Evolutionary conservation across 1,139 yeast genomes (phyloP).

Genomic region (Candida freyschussii): DNA sequence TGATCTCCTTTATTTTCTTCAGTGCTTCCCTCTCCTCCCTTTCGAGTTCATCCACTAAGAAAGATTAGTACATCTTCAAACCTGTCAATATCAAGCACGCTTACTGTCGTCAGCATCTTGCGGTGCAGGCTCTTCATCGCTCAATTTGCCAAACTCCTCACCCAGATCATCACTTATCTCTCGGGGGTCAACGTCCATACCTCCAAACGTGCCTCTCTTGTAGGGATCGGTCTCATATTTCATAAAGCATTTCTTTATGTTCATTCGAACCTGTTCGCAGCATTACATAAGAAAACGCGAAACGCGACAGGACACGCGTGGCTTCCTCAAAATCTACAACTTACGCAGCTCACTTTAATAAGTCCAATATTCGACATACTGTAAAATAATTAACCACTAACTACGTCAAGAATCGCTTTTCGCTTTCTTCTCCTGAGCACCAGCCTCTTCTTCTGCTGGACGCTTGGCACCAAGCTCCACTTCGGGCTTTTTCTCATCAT

Average conservation of each 20-base stretch:
- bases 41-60: conserved; percentile 1
- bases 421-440: conserved; percentile 24
- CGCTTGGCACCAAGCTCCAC: conserved; percentile 16
- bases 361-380: too few relatives aligned
- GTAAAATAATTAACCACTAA: too few relatives aligned
- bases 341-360: too few relatives aligned
- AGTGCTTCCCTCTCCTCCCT: conserved; percentile 4
- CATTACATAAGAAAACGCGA: not conserved
- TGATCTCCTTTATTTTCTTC: conserved; percentile 3
- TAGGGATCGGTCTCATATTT: too few relatives aligned
- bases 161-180: conserved; percentile 3
- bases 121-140: conserved; percentile 2
- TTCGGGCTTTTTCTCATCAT: not conserved
- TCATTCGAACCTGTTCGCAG: not conserved
- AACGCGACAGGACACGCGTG: too few relatives aligned
- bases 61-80: not conserved
- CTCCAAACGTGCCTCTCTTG: too few relatives aligned
- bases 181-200: conserved; percentile 2
- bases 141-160: conserved; percentile 3
- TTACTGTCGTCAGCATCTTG: conserved; percentile 1
- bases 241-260: too few relatives aligned
- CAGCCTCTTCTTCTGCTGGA: conserved; percentile 20
- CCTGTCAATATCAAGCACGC: not conserved
- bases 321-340: too few relatives aligned
- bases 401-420: conserved; percentile 16